These are phyloP conservation scores for Metschnikowia borealis DNA, from an alignment of 805 yeast species.

Conservation along the genomic window DNA sequence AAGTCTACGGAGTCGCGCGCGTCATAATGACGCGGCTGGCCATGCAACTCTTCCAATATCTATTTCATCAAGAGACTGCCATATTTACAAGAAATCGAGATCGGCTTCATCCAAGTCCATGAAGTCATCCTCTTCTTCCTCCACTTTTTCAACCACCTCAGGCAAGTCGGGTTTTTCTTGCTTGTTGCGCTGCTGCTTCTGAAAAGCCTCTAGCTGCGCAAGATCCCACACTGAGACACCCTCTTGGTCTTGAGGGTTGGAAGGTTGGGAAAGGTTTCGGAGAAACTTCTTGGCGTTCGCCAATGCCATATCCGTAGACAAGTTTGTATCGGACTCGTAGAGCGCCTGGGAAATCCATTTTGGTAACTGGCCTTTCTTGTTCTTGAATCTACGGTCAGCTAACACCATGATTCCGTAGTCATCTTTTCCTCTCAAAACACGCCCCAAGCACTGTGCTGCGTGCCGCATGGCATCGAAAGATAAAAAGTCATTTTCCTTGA, in stretches of 20 bases:
- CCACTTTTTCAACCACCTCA: conserved; percentile 9
- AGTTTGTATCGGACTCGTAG: conserved; percentile 83
- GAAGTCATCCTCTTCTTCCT: conserved; percentile 31
- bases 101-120: conserved; percentile 48
- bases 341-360: conserved; percentile 96
- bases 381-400: conserved; percentile 88
- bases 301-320: conserved; percentile 96
- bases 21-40: not conserved
- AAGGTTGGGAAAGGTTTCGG: conserved; percentile 91
- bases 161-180: conserved; percentile 13
- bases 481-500: conserved; percentile 87
- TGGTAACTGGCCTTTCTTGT: conserved; percentile 84
- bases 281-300: conserved; percentile 91
- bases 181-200: conserved; percentile 44
- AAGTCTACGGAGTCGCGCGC: not conserved
- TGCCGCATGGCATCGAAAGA: conserved; percentile 99
- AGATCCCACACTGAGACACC: conserved; percentile 92
- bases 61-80: not conserved
- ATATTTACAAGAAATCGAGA: conserved; percentile 27
- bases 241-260: conserved; percentile 83
- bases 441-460: conserved; percentile 97
- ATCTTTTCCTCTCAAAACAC: conserved; percentile 96
- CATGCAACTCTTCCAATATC: not conserved
- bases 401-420: conserved; percentile 98
- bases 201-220: conserved; percentile 59